Base-by-base conservation (phyloP, 352 stramenopile species). In the Phytophthora pseudosyringae region DNA sequence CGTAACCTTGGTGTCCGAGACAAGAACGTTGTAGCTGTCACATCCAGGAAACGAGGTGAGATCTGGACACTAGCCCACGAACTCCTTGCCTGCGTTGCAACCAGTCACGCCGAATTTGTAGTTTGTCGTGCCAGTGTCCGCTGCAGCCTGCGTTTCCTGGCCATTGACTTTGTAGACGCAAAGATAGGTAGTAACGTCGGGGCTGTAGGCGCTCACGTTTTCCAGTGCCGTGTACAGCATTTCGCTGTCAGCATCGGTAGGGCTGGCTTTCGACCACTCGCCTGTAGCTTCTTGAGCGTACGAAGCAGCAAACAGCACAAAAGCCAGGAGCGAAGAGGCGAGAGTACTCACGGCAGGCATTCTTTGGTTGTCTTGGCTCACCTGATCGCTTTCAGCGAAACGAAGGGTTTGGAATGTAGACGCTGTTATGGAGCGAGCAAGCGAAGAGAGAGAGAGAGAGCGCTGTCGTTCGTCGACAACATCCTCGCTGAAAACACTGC, bases 71-170 rank as follows among this genome's bases (percentile, higher is more conserved):
- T 58, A 50, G 10, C 67, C 67, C 18, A 79, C 64, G 26, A 62
- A 53, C 13, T 46, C 35, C 29, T 64, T 74, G 46, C 64, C 54
- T 26, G 68, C 59, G 13, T 66, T 51, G 50, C 75, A 83, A 5
- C 65, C 75, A 12, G 68, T 52, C n/a, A 79, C 53, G 21, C 71
- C 33, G 60, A 80, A 81, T 16, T 64, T 69, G 57, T 77, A 83
- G 54, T 79, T 77, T 26, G 72, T 78, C 38, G 64, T 59, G 9
- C 13, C 44, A 21, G 43, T 35, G 15, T 4, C 28, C 13, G 28
- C 36, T 25, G n/a, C 28, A 51, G 13, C 21, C 57, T 83, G 72
- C n/a, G 38, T 51, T 48, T 64, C 25, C n/a, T 67, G 49, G 35
- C 36, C 61, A 13, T 72, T 40, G 51, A 83, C 61, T 16, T 61